Percentiles rank a stretch among this genome's conserved stretches.
These are phyloP conservation scores for Verticillium tricorpus DNA, from an alignment of 2,329 filamentous ascomycete genomes.

Conservation along the genomic window DNA sequence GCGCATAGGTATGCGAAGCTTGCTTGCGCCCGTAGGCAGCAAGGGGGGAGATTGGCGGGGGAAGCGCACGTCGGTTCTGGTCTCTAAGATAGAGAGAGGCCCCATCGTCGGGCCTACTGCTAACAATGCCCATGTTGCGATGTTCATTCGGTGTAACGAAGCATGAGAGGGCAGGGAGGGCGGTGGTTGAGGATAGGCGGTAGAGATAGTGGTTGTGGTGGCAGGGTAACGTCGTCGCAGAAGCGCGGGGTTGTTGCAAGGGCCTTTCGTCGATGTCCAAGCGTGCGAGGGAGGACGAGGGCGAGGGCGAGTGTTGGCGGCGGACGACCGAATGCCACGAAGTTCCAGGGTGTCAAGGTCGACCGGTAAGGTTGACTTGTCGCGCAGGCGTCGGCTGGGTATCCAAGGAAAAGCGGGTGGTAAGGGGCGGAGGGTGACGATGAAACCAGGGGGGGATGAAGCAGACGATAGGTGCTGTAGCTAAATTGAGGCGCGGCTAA, in stretches of 20 bases:
- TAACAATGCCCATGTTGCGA: conserved; percentile 82
- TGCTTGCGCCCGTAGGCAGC: conserved; percentile 11
- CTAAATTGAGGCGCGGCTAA: background rate
- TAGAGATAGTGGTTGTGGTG: conserved; percentile 2
- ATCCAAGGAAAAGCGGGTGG: conserved; percentile 1
- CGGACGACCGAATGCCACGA: background rate
- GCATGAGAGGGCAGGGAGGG: conserved; percentile 1
- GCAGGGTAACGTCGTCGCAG: background rate
- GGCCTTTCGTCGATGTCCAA: background rate
- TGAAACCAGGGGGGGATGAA: conserved; percentile 4
- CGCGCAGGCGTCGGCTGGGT: background rate
- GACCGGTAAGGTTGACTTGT: background rate
- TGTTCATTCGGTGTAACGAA: conserved; percentile 11
- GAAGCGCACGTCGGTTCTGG: conserved; percentile 75
- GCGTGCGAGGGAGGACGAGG: background rate
- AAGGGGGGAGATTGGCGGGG: conserved; percentile 12
- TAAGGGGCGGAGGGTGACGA: background rate
- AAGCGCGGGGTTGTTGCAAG: background rate
- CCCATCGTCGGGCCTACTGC: conserved; percentile 82
- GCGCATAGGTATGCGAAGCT: conserved; percentile 14
- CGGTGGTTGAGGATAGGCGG: background rate
- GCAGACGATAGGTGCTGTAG: conserved; percentile 2
- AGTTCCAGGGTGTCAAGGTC: background rate
- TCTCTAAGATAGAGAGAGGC: conserved; percentile 80
- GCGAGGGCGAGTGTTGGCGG: background rate